Conservation (phyloP, 2,329 filamentous ascomycete species). For the Nigrospora sphaerica region DNA sequence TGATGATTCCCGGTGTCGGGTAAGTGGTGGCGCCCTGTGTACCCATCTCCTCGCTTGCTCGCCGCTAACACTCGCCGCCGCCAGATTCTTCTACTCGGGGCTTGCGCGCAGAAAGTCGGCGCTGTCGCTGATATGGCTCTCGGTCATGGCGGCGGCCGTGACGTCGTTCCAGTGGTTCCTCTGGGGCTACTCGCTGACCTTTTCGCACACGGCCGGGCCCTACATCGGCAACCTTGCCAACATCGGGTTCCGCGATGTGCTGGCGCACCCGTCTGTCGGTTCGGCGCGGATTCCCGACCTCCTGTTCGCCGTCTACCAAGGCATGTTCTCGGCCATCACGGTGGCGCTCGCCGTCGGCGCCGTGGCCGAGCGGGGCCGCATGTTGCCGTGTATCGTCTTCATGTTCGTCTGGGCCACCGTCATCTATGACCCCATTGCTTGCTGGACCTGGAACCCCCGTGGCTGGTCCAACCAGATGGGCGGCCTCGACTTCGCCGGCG, state of each 20-base stretch:
- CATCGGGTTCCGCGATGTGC: conserved; percentile 70
- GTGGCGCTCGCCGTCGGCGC: conserved; percentile 80
- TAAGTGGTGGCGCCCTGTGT: conserved; percentile 23
- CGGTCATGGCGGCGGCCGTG: conserved; percentile 77
- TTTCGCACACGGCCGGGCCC: conserved; percentile 67
- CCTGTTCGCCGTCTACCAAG: conserved; percentile 78
- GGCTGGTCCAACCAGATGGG: conserved; percentile 79
- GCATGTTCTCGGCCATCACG: conserved; percentile 83
- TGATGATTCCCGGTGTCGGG: conserved; percentile 91
- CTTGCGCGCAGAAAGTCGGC: conserved; percentile 84
- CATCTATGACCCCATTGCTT: conserved; percentile 88
- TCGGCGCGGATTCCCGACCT: conserved; percentile 71
- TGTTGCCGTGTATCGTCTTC: conserved; percentile 83
- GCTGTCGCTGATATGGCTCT: conserved; percentile 84
- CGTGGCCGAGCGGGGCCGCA: conserved; percentile 78
- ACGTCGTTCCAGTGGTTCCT: conserved; percentile 93
- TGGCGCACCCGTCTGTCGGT: conserved; percentile 69
- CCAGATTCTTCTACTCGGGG: conserved; percentile 82
- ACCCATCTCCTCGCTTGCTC: too few species aligned
- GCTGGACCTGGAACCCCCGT: conserved; percentile 85
- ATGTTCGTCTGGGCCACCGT: conserved; percentile 90
- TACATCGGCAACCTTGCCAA: conserved; percentile 77
- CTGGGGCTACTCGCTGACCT: conserved; percentile 80
- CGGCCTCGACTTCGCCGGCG: conserved; percentile 81
- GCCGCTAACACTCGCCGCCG: not conserved